Evolutionary conservation across 2,329 filamentous ascomycete species (phyloP), one percentile per base, ranked within the genome.

Genomic region (Aspergillus sp.): DNA sequence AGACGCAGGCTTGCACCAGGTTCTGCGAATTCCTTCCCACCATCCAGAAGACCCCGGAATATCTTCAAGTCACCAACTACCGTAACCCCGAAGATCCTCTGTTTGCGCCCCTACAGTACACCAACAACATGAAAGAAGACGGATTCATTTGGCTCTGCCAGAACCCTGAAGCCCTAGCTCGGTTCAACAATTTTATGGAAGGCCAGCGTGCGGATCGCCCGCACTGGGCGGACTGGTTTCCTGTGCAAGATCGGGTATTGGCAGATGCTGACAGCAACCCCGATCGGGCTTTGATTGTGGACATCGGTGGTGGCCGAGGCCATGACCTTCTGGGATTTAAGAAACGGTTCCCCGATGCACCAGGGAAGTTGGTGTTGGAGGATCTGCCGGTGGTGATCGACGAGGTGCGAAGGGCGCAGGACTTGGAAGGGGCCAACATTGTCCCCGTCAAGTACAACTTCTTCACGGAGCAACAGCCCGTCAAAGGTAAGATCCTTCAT

Each of bases 291-390:
- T 49, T 63, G 4, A 48, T 65, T 2, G 63, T 65, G 7, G 61
- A 63, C 57, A 43, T 65, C 2, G 63, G 53, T 0, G 61, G 58
- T 15, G 58, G 63, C 1, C 19, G 56, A 9, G 63, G 61, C 1
- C 58, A 61, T 55, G 60, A 62, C 43, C 56, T 79, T 9, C 62
- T 70, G 3, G 68, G 71, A 25, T 76, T 81, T 61, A 69, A 59
- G 48, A 36, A 56, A 3, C 61, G 52, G 38, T 59, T 59, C 23
- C 59, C 62, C 0, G 7, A 59, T 4, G 43, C 36, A 3, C 30
- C 17, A 4, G 62, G 62, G 3, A 36, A 43, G 13, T 30, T 63
- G 23, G 36, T 63, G 8, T 45, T 63, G 4, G 49, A 63, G 30
- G 61, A 63, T 17, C 21, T 63, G 23, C 54, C 50, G 12, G 19